Percentiles rank a stretch among this genome's conserved stretches.
Conservation (phyloP, 306 rosid species). For the Vigna unguiculata region DNA sequence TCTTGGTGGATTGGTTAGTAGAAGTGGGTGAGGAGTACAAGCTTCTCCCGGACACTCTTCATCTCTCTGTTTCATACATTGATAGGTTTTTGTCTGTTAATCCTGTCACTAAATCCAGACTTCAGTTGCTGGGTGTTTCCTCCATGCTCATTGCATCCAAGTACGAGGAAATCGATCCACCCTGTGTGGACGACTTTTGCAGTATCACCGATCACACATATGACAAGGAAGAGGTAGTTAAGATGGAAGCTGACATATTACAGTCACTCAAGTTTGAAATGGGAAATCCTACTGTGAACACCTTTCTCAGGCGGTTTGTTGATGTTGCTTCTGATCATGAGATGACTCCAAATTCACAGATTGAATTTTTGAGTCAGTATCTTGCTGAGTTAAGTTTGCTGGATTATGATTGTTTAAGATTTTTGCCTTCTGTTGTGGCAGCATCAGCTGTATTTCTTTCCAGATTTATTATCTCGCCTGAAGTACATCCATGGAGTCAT, state of each 20-base stretch:
- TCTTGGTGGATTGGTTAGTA: slow-evolving; percentile 87
- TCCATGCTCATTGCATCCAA: slow-evolving; percentile 85
- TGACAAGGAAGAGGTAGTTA: slow-evolving; percentile 60
- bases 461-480: slow-evolving; percentile 60
- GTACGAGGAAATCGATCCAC: slow-evolving; percentile 88
- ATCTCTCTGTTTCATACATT: slow-evolving; percentile 64
- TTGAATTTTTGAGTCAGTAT: slow-evolving; percentile 66
- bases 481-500: slow-evolving; percentile 67
- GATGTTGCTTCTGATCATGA: slow-evolving; percentile 42
- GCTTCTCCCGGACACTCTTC: slow-evolving; percentile 72
- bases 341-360: slow-evolving; percentile 48
- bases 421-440: slow-evolving; percentile 82
- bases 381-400: slow-evolving; percentile 85
- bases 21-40: slow-evolving; percentile 86
- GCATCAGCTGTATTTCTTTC: slow-evolving; percentile 75
- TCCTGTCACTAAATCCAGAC: slow-evolving; percentile 46
- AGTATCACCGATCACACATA: slow-evolving; percentile 71
- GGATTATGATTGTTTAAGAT: slow-evolving; percentile 68
- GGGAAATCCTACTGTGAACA: slow-evolving; percentile 77
- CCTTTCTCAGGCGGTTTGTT: slow-evolving; percentile 70
- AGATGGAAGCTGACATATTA: slow-evolving; percentile 86
- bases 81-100: slow-evolving; percentile 69
- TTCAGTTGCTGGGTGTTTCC: slow-evolving; percentile 79
- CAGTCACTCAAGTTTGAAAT: slow-evolving; percentile 72
- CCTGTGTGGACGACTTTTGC: slow-evolving; percentile 70